phyloP scores from a whole-genome alignment of 2,329 filamentous ascomycete species.

The Verticillium klebahnii region DNA sequence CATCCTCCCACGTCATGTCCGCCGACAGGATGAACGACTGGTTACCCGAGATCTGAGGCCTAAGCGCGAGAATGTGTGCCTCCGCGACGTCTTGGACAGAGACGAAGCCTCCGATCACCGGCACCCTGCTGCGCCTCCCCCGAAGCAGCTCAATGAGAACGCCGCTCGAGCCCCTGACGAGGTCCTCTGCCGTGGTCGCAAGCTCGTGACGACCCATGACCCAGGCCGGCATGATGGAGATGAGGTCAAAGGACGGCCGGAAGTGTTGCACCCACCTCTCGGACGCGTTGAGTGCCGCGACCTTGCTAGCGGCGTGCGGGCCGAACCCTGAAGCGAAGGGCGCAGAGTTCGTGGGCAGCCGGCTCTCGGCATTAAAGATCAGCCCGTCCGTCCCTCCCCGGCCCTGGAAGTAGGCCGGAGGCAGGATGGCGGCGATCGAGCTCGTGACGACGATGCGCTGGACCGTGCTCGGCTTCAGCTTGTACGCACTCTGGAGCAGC shows the following conservation, averaged over 20 bases:
- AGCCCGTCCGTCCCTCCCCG: background rate
- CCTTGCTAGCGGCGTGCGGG: background rate
- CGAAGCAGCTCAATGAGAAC: constrained; percentile 25
- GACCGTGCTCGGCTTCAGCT: constrained; percentile 17
- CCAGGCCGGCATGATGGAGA: constrained; percentile 14
- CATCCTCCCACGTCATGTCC: constrained; percentile 2
- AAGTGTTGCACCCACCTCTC: constrained; percentile 21
- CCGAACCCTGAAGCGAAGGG: background rate
- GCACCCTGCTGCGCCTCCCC: constrained; percentile 16
- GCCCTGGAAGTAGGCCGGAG: background rate
- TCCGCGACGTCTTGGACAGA: constrained; percentile 28
- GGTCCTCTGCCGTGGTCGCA: constrained; percentile 18
- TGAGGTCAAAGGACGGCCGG: constrained; percentile 27
- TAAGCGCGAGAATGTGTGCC: background rate
- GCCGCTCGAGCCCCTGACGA: constrained; percentile 24
- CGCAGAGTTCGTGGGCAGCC: background rate
- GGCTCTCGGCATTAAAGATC: background rate
- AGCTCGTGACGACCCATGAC: constrained; percentile 29
- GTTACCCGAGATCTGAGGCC: background rate
- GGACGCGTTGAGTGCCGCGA: background rate
- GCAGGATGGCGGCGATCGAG: constrained; percentile 21
- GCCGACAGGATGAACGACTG: background rate
- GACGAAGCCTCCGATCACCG: constrained; percentile 22
- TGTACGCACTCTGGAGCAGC: background rate
- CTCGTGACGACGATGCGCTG: constrained; percentile 37